Conservation (phyloP, 2,329 filamentous ascomycete genomes). For the Talaromyces sp. region DNA sequence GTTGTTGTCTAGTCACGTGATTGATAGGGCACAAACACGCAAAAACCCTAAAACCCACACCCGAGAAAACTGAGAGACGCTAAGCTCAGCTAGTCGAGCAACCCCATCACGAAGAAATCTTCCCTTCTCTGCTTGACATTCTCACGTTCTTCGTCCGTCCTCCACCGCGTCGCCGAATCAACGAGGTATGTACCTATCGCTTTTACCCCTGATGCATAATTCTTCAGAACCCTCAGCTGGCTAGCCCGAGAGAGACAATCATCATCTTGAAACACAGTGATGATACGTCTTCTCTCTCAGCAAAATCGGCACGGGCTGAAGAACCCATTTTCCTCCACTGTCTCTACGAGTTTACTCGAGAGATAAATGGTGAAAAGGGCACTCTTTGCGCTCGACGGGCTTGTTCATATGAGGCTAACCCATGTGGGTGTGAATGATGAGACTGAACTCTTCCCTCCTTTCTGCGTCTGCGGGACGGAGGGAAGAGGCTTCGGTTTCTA, state of each 20-base stretch:
- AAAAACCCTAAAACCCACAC: conserved; percentile 19
- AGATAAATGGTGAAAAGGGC: conserved; percentile 44
- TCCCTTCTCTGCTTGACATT: conserved; percentile 15
- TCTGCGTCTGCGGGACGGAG: background rate
- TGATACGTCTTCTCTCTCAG: conserved; percentile 41
- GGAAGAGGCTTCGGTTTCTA: background rate
- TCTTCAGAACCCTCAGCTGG: conserved; percentile 41
- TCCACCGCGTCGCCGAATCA: conserved; percentile 24
- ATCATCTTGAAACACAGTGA: conserved; percentile 26
- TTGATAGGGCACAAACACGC: conserved; percentile 1
- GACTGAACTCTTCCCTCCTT: background rate
- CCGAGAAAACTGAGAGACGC: conserved; percentile 18
- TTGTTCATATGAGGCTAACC: conserved; percentile 59
- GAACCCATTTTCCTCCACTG: conserved; percentile 54
- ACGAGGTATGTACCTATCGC: conserved; percentile 42
- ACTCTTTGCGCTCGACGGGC: conserved; percentile 65
- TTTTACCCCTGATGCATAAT: conserved; percentile 17
- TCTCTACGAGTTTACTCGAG: background rate
- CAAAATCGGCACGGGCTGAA: conserved; percentile 58
- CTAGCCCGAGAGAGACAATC: conserved; percentile 47
- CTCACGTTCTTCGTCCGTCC: conserved; percentile 27
- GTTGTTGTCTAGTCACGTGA: conserved; percentile 8
- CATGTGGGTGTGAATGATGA: conserved; percentile 20
- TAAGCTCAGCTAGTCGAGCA: conserved; percentile 23
- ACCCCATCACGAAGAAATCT: conserved; percentile 10